Base-by-base conservation (phyloP, 176 grass and related monocot species). In the Typha latifolia region DNA sequence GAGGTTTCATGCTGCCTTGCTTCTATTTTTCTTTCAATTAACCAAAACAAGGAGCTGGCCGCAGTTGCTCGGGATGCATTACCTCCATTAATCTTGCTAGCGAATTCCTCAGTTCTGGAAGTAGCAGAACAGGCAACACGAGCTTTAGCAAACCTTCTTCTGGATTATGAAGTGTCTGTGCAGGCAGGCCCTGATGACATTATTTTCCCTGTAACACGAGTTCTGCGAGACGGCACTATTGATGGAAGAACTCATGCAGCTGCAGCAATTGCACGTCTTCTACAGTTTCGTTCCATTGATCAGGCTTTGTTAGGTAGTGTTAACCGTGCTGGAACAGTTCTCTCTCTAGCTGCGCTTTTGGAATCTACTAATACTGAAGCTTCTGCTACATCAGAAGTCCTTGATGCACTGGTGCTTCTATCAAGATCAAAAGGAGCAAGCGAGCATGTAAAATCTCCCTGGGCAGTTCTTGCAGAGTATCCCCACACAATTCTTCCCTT, bases 231-330 rank as follows among this genome's bases (percentile, higher is more conserved):
- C 63, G 94, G 94, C 69, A 76, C 80, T 66, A 76, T 93, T 77
- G 94, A 97, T 78, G 94, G 94, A 77, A 90, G 79, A 87, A 93
- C 75, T 77, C 86, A 93, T 97, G 88, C 76, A 75, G 85, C 94
- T 72, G 78, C 89, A 57, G 89, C 89, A 74, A 93, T 92, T 82
- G 80, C 94, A 77, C 94, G 81, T 32, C 83, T 97, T 79, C 74
- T 97, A 72, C 89, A 82, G 70, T 78, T 71, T 62, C 83, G 73
- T 26, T 66, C 70, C 32, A 72, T 97, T 72, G 87, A 82, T 53
- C 88, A 89, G 53, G 23, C 68, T 5, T 51, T 97, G 68, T 86
- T 83, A 80, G 94, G 92, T 76, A 87, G 67, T 82, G 75, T 97
- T 52, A 97, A 93, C 62, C 82, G 76, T 48, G 84, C 89, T 74